Percentiles rank a stretch among this genome's conserved stretches.
Conservation (phyloP, 495 filamentous ascomycete genomes). For the Beverwykella pulmonaria region DNA sequence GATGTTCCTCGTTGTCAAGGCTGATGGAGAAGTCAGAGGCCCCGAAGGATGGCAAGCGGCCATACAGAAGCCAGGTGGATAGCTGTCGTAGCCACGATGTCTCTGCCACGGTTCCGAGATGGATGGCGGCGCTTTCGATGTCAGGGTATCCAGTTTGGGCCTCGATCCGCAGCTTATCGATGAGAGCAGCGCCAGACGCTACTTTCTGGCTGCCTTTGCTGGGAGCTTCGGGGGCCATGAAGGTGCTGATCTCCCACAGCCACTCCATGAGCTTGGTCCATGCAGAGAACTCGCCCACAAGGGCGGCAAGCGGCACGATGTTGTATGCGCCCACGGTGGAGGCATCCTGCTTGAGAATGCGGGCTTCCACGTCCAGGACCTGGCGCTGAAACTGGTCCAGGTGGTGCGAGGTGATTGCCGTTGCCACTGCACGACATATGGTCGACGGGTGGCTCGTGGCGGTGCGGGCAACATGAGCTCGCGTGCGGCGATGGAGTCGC, state of each 20-base stretch:
- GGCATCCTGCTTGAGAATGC: conserved; percentile 70
- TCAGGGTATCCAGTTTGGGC: conserved; percentile 87
- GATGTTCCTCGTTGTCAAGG: conserved; percentile 45
- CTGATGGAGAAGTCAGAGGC: conserved; percentile 80
- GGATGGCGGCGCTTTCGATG: conserved; percentile 71
- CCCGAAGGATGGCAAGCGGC: conserved; percentile 73
- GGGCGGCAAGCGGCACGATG: conserved; percentile 84
- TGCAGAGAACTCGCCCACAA: conserved; percentile 78
- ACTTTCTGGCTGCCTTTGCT: conserved; percentile 22
- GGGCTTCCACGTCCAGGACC: conserved; percentile 79
- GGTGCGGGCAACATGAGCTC: conserved; percentile 63
- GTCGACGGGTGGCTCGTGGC: conserved; percentile 70
- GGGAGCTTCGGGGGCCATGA: conserved; percentile 53
- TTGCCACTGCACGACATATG: conserved; percentile 86
- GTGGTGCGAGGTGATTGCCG: conserved; percentile 70
- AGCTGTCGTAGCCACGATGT: conserved; percentile 88
- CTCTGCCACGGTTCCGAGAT: conserved; percentile 77
- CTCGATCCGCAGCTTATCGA: conserved; percentile 72
- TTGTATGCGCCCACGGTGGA: conserved; percentile 83
- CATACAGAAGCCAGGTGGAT: conserved; percentile 87
- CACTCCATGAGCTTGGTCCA: conserved; percentile 86
- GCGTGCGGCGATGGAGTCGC: conserved; percentile 71
- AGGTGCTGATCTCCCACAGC: conserved; percentile 71
- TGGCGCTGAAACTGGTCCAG: conserved; percentile 78
- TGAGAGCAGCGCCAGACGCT: conserved; percentile 65